These are phyloP conservation scores for Adiantum capillusveneris DNA, from an alignment of 75 land plant species.

Conservation along the genomic window DNA sequence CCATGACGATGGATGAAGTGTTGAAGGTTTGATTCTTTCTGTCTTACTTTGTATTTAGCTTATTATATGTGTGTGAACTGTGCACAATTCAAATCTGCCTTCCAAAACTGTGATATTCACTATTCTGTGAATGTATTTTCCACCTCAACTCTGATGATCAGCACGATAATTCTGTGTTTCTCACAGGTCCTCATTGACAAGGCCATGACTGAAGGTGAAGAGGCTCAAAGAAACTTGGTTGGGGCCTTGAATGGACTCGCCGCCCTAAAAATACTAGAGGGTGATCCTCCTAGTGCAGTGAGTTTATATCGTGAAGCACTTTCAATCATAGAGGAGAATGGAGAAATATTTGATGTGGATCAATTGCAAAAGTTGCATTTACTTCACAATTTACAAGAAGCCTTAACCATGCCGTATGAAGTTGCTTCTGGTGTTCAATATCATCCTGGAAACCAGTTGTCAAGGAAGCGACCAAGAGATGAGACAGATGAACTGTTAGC, in stretches of 20 bases:
- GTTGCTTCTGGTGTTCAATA: too few species aligned
- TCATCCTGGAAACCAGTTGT: not conserved
- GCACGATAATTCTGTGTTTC: too few species aligned
- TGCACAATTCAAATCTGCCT: too few species aligned
- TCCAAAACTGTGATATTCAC: too few species aligned
- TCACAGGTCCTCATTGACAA: slow-evolving; percentile 76
- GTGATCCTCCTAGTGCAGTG: slow-evolving; percentile 46
- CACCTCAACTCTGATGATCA: too few species aligned
- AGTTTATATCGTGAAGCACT: slow-evolving; percentile 79
- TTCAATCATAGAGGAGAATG: slow-evolving; percentile 53
- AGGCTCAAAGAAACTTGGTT: slow-evolving; percentile 72
- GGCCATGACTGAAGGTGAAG: slow-evolving; percentile 92
- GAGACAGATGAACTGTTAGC: not conserved
- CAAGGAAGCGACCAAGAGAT: not conserved
- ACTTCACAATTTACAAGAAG: slow-evolving; percentile 80
- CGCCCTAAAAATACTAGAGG: slow-evolving; percentile 69
- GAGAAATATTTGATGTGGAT: slow-evolving; percentile 72
- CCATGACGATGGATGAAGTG: slow-evolving; percentile 96
- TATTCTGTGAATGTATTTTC: too few species aligned
- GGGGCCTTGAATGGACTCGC: slow-evolving; percentile 87
- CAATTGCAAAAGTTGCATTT: slow-evolving; percentile 85
- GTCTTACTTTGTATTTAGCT: too few species aligned
- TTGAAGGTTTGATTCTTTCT: slow-evolving; percentile 39
- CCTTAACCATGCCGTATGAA: not conserved
- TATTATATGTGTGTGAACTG: too few species aligned